Evolutionary conservation across 2,329 filamentous ascomycete genomes (phyloP), one percentile per base, ranked within the genome.

Genomic region (Penicillium sp.): DNA sequence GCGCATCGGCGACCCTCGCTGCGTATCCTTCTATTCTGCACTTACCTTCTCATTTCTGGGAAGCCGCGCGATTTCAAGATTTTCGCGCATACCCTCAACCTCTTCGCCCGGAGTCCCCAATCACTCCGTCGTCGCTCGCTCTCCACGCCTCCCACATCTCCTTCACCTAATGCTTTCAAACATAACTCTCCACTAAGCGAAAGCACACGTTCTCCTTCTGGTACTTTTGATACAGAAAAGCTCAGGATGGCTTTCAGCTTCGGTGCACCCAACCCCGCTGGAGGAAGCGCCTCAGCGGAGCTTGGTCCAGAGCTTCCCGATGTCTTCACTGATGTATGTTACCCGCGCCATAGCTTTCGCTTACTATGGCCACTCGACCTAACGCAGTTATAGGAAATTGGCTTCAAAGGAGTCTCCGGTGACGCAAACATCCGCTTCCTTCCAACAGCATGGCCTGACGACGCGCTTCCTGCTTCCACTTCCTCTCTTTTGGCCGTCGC

Each of bases 401-500:
- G 90, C 5, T 97, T 99, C 74, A 83, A 88, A 61, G 84, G 89
- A 47, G 76, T 96, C 41, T 85, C 87, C 51, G 87, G 90, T 66
- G 90, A 96, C 66, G 84, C 87, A 55, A 96, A 93, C 74, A 76
- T 97, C 63, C 89, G 87, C 70, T 78, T 89, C 23, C 78, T 97
- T 39, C 90, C 91, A 14, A 81, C 86, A 18, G 79, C 87, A 69
- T 97, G 93, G 92, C 84, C 88, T 38, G 66, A 73, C 57, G 79
- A 86, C 62, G 78, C 83, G 35, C 79, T 89, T 23, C 93, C 94
- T 30, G 79, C 88, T 2, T 79, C 89, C 4, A 91, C 88, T 41
- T 85, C 91, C 11, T 95, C 90, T 2, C 86, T 99, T 35, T 80
- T 99, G 58, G 89, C 88, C 68, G 83, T 97, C 61, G 91, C 93